phyloP scores from a whole-genome alignment of 2,329 filamentous ascomycete species.

The Penicillium occitanis region DNA sequence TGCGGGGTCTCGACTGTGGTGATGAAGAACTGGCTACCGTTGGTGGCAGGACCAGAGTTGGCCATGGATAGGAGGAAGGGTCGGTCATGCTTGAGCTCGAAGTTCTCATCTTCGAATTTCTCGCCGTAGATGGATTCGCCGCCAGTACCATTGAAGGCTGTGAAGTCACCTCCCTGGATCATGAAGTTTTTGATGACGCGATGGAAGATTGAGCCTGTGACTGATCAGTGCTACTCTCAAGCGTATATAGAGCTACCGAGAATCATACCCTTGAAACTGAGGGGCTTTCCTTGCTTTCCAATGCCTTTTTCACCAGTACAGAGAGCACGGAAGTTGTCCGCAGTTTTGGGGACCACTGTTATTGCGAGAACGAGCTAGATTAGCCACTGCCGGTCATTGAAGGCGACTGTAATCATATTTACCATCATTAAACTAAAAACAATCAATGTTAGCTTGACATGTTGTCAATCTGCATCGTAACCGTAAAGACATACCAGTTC shows the following conservation, averaged over 20 bases:
- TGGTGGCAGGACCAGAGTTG: slow-evolving; percentile 92
- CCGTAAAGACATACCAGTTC: slow-evolving; percentile 64
- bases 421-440: slow-evolving; percentile 51
- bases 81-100: slow-evolving; percentile 84
- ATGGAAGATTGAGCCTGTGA: slow-evolving; percentile 76
- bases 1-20: slow-evolving; percentile 95
- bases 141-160: slow-evolving; percentile 87
- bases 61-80: slow-evolving; percentile 97
- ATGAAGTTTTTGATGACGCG: slow-evolving; percentile 98
- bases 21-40: slow-evolving; percentile 97
- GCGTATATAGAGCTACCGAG: too few species aligned
- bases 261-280: slow-evolving; percentile 75
- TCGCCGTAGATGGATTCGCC: slow-evolving; percentile 96
- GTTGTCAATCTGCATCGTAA: not conserved
- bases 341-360: slow-evolving; percentile 82
- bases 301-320: slow-evolving; percentile 93
- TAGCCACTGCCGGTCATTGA: not conserved
- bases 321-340: slow-evolving; percentile 91
- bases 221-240: not conserved
- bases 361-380: not conserved
- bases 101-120: slow-evolving; percentile 98
- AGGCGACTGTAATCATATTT: slow-evolving; percentile 23
- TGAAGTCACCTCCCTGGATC: slow-evolving; percentile 98
- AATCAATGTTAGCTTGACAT: not conserved
- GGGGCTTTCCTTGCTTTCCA: slow-evolving; percentile 76